Evolutionary conservation across 2,329 filamentous ascomycete genomes (phyloP), one percentile per base, ranked within the genome.

Genomic region (Ophiostoma piceae): DNA sequence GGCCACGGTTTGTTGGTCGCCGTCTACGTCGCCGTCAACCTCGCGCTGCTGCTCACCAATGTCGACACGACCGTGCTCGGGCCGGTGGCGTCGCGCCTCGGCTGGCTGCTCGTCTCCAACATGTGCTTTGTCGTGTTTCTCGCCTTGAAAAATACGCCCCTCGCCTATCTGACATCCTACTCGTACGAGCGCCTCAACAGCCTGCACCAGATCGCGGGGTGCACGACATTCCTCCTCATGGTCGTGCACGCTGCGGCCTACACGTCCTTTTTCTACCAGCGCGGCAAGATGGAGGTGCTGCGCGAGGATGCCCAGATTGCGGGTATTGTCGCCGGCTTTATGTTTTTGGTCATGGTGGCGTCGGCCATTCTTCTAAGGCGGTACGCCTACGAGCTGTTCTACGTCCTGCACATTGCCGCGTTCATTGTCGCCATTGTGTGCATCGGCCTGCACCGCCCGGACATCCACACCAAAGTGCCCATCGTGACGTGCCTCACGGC

Each of bases 151-250:
- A 57, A 64, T 74, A 88, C 85, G 0, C 86, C 85, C 0, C 75
- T 88, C 22, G 82, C 82, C 0, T 81, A 82, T 71, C 73, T 88
- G 12, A 83, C 83, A 1, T 78, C 81, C 1, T 84, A 83, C 74
- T 87, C 85, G 5, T 86, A 88, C 75, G 86, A 88, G 71, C 81
- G 84, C 26, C 81, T 88, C 68, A 88, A 87, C 73, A 79, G 83
- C 67, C 79, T 88, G 2, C 86, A 88, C 73, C 83, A 83, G 70
- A 77, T 84, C 22, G 80, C 82, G 3, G 85, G 85, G 2, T 84
- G 82, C 73, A 80, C 79, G 7, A 82, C 83, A 22, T 79, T 87
- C 35, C 70, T 79, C 43, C 78, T 79, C 43, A 76, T 82, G 70
- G 75, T 85, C 19, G 71, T 85, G 2, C 85, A 88, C 69, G 79